Conservation (phyloP, 2,329 filamentous ascomycete genomes). For the Mollisia scopiformis region DNA sequence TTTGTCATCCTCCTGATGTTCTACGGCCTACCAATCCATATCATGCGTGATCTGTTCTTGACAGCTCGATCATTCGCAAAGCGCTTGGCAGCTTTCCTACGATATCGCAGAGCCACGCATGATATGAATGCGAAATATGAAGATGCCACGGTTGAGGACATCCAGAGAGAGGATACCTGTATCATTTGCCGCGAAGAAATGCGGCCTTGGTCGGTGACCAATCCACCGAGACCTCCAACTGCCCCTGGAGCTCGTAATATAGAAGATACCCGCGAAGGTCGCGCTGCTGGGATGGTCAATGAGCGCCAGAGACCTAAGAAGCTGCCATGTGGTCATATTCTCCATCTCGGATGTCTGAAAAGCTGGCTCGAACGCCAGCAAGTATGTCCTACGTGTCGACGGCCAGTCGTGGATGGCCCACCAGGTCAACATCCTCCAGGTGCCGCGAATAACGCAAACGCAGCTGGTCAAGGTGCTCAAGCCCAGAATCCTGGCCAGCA, state of each 20-base stretch:
- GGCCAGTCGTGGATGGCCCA: constrained; percentile 67
- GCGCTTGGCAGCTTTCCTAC: constrained; percentile 82
- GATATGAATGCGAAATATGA: constrained; percentile 93
- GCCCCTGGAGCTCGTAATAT: constrained; percentile 36
- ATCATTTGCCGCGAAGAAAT: constrained; percentile 98
- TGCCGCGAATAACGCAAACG: constrained; percentile 28
- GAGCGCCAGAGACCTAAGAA: constrained; percentile 92
- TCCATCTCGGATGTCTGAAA: constrained; percentile 92
- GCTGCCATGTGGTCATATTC: constrained; percentile 91
- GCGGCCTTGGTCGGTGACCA: constrained; percentile 69
- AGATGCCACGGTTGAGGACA: constrained; percentile 86
- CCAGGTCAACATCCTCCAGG: constrained; percentile 36
- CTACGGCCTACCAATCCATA: constrained; percentile 95
- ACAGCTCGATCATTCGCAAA: constrained; percentile 91
- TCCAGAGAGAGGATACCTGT: constrained; percentile 86
- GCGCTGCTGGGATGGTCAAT: constrained; percentile 56
- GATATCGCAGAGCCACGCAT: constrained; percentile 87
- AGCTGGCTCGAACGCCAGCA: constrained; percentile 98
- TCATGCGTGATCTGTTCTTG: constrained; percentile 93
- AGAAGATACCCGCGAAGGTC: too few species aligned
- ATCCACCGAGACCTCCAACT: constrained; percentile 46
- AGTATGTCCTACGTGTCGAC: constrained; percentile 91
- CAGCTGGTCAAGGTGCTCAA: constrained; percentile 32
- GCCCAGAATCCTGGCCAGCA: constrained; percentile 40
- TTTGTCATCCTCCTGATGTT: constrained; percentile 92